phyloP scores from a whole-genome alignment of 345 rosid species.

The Eucalyptus sp. region DNA sequence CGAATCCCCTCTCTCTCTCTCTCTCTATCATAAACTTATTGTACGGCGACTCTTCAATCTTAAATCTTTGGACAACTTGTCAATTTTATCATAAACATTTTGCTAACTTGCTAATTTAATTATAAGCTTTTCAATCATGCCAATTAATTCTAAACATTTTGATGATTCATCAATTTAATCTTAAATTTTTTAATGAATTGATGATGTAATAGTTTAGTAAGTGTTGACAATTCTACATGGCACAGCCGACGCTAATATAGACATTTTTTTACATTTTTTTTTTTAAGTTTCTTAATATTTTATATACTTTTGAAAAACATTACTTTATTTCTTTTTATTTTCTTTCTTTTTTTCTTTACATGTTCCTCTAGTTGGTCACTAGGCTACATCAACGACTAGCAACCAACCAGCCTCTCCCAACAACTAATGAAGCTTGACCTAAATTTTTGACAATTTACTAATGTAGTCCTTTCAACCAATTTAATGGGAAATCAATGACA shows the following conservation, averaged over 20 bases:
- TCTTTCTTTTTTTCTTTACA: no score
- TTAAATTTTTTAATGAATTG: no score
- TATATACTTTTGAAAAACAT: fast-evolving
- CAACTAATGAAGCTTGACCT: no score
- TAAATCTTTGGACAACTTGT: no score
- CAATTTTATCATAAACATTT: no score
- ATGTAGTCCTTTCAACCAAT: fast-evolving
- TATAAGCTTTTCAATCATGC: fast-evolving
- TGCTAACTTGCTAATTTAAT: no score
- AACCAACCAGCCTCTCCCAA: no score
- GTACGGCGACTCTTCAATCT: fast-evolving
- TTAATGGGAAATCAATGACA: fast-evolving
- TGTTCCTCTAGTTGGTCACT: no score
- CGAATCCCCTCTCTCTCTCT: no score
- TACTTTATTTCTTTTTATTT: fast-evolving
- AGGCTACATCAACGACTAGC: fast-evolving
- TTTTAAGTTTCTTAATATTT: fast-evolving
- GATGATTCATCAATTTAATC: no score
- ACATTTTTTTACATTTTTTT: no score
- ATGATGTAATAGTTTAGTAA: fast-evolving
- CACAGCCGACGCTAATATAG: fast-evolving
- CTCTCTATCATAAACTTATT: no score
- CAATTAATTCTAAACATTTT: fast-evolving
- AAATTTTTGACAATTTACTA: fast-evolving
- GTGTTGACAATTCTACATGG: fast-evolving